Conservation (phyloP, 1,284 basidiomycete species). For the Exobasidium cylindrosporum region DNA sequence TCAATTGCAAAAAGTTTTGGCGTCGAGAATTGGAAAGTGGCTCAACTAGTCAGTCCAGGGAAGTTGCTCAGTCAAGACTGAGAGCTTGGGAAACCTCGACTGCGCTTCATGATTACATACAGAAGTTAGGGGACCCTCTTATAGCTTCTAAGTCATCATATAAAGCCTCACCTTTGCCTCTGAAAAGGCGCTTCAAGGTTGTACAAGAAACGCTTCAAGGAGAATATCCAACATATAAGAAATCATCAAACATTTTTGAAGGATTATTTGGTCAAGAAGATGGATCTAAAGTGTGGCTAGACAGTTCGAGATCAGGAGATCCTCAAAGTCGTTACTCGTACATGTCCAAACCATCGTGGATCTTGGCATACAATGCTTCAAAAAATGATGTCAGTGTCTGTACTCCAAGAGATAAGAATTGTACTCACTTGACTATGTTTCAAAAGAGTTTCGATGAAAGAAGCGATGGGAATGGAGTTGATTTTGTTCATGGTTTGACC, state of each 20-base stretch:
- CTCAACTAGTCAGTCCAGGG: neutral
- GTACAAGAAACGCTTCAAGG: neutral
- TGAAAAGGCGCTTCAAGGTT: neutral
- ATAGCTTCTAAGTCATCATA: neutral
- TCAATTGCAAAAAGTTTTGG: slow-evolving; percentile 32
- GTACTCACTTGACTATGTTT: too few species aligned
- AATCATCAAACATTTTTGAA: neutral
- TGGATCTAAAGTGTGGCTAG: slow-evolving; percentile 21
- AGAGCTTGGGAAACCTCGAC: neutral
- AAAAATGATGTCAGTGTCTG: neutral
- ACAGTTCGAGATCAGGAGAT: slow-evolving; percentile 22
- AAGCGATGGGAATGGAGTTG: neutral
- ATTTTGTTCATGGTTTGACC: neutral
- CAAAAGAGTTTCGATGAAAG: neutral
- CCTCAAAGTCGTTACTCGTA: slow-evolving; percentile 37
- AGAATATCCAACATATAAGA: neutral
- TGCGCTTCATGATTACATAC: neutral
- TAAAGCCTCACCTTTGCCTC: neutral
- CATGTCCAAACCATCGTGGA: slow-evolving; percentile 44
- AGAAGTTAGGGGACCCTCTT: neutral
- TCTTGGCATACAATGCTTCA: slow-evolving; percentile 31
- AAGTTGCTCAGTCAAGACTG: neutral
- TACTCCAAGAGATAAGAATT: too few species aligned
- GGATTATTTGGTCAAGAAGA: neutral
- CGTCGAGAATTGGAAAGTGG: neutral